These are phyloP conservation scores for Alnus glutinosa DNA, from an alignment of 306 rosid genomes.

Conservation along the genomic window DNA sequence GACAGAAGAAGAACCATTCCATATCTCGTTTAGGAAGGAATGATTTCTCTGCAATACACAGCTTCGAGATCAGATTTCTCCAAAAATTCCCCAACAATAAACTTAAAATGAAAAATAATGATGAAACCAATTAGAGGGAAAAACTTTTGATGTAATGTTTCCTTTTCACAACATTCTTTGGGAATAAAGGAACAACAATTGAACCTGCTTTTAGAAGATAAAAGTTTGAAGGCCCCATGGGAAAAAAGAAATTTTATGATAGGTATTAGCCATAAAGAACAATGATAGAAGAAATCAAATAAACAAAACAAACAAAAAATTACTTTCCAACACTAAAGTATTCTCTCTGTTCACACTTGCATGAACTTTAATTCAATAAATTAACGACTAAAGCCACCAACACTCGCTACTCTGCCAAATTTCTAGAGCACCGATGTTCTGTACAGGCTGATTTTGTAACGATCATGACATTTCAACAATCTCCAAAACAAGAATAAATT, in stretches of 20 bases:
- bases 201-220: constrained; percentile 34
- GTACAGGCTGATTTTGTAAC: neutral
- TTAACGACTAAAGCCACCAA: neutral
- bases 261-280: constrained; percentile 22
- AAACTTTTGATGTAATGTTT: constrained; percentile 5
- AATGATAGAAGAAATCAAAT: constrained; percentile 7
- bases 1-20: constrained; percentile 99
- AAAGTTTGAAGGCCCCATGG: constrained; percentile 24
- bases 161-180: constrained; percentile 14
- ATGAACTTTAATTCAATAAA: neutral
- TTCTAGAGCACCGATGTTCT: neutral
- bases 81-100: constrained; percentile 16
- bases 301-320: constrained; percentile 14
- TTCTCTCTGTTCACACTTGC: constrained; percentile 16
- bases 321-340: constrained; percentile 11
- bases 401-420: neutral
- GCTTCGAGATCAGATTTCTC: constrained; percentile 28
- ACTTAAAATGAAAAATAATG: neutral
- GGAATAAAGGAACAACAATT: constrained; percentile 23
- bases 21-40: constrained; percentile 79
- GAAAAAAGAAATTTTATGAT: constrained; percentile 12
- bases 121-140: neutral
- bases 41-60: constrained; percentile 64
- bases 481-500: neutral
- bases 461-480: neutral